Evolutionary conservation across 140 eudicot genomes (phyloP).

Genomic region (Stevia rebaudiana): DNA sequence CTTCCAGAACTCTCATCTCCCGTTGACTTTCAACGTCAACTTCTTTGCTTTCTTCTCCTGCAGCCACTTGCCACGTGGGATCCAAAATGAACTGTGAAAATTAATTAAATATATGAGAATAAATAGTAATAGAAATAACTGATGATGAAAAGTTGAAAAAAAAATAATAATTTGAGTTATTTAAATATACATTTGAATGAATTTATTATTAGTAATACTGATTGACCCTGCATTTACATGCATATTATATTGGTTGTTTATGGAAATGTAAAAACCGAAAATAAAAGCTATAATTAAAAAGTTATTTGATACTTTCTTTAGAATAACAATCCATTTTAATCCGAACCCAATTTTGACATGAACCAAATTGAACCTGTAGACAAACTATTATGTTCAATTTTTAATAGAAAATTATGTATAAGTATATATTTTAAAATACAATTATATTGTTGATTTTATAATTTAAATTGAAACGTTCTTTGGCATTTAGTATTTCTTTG

Average conservation of each 20-base stretch:
- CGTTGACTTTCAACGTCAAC: conserved; percentile 54
- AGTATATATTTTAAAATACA: neutral
- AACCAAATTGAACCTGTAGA: neutral
- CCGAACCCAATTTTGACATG: too few species aligned
- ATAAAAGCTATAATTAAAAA: too few species aligned
- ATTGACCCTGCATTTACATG: too few species aligned
- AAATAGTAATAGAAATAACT: neutral
- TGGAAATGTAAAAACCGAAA: too few species aligned
- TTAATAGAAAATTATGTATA: neutral
- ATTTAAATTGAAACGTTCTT: neutral
- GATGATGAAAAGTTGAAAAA: too few species aligned
- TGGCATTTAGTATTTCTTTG: neutral
- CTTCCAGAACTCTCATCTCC: conserved; percentile 79
- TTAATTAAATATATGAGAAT: neutral
- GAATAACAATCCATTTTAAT: too few species aligned
- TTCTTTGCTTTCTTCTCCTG: conserved; percentile 89
- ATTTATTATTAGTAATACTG: too few species aligned
- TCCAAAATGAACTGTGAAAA: conserved; percentile 56
- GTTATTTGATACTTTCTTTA: too few species aligned
- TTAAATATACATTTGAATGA: too few species aligned
- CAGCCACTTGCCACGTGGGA: conserved; percentile 63
- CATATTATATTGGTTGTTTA: too few species aligned
- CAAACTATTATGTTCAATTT: neutral
- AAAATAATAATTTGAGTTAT: too few species aligned
- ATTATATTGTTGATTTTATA: neutral